Evolutionary conservation across 1,284 basidiomycete genomes (phyloP), one percentile per base, ranked within the genome.

Genomic region (Sutorius eximius): DNA sequence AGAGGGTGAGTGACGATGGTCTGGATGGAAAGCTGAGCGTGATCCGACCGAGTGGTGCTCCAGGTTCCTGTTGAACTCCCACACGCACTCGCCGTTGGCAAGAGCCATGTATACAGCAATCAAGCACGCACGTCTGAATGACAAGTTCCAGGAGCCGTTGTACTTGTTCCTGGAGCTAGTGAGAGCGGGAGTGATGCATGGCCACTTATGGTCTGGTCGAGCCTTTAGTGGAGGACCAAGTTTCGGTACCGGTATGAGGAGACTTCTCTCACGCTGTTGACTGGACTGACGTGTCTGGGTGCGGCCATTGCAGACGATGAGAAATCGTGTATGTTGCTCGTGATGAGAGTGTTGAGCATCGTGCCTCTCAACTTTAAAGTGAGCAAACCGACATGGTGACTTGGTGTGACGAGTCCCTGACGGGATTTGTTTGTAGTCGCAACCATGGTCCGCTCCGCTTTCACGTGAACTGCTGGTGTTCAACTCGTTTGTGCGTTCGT

Each of bases 81-180:
- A 99, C 74, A 87, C 83, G 40, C 96, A 98, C 68, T 93, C 93
- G 2, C 81, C 89, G 29, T 77, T 98, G 64, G 96, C 95, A 47
- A 86, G 93, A 53, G 95, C 96, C 2, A 90, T 98, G 81, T 85
- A 91, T 70, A 81, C 82, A 32, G 93, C 93, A 3, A 79, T 95
- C 65, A 82, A 85, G 61, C 77, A 78, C 30, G 83, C 90, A 3
- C 85, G 91, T 43, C 77, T 98, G 61, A 98, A 96, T 71, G 96
- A 99, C 79, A 98, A 97, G 75, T 95, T 99, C 77, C 96, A 99
- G 73, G 97, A 99, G 73, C 85, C 97, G 6, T 78, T 99, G 5
- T 96, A 96, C 73, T 75, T 96, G 70, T 89, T 97, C 74, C 78
- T 96, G 72, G 91, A 99, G 76, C 83, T 97, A 52, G 86, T 98